Evolutionary conservation across 345 rosid species (phyloP).

Genomic region (Eucalyptus cladocalyx): DNA sequence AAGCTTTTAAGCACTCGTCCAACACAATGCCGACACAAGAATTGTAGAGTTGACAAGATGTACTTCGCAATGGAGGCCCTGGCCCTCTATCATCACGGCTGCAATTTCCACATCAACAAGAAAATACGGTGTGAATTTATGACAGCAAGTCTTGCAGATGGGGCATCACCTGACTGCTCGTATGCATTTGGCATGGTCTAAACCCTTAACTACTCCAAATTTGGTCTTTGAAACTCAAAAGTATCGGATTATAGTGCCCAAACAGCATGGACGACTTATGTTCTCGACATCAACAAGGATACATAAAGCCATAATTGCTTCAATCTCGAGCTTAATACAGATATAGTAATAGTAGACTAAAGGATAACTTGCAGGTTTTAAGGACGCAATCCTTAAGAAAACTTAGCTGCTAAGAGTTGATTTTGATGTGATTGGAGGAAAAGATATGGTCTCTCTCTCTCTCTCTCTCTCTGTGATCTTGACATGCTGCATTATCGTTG

Average conservation of each 20-base stretch:
- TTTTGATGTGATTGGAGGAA: not conserved
- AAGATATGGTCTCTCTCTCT: not conserved
- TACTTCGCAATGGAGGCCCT: not conserved
- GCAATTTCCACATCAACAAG: not conserved
- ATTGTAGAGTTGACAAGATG: not conserved
- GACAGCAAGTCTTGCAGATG: not conserved
- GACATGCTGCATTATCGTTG: too few relatives aligned
- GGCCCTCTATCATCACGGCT: not conserved
- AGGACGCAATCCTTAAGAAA: not conserved
- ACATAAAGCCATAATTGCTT: not conserved
- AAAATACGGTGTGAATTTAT: not conserved
- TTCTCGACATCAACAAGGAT: not conserved
- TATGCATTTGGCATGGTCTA: not conserved
- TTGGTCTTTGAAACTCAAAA: not conserved
- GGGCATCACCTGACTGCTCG: not conserved
- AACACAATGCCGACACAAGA: not conserved
- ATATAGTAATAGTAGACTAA: not conserved
- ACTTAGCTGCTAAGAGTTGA: not conserved
- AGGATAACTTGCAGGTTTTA: not conserved
- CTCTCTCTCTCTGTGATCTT: too few relatives aligned
- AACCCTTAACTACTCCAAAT: not conserved
- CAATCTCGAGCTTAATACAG: not conserved
- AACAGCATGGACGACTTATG: not conserved
- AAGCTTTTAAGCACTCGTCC: not conserved
- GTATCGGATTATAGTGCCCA: not conserved